Evolutionary conservation across 2,329 filamentous ascomycete genomes (phyloP).

Genomic region (Zasmidium cellare): DNA sequence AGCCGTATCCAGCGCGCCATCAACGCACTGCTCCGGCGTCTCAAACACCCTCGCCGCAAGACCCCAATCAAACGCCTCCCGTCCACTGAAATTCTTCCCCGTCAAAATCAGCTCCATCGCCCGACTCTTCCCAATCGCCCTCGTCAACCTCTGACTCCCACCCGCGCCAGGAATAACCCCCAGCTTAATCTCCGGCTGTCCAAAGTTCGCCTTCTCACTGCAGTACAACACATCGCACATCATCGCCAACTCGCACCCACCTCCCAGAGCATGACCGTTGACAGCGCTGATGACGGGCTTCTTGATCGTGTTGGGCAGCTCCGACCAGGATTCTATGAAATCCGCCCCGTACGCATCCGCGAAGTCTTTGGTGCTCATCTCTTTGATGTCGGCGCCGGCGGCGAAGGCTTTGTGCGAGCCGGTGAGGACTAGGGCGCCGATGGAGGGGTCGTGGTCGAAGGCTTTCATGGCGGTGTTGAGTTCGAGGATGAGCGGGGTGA

Average conservation of each 20-base stretch:
- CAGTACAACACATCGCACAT: constrained; percentile 98
- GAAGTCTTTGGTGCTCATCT: constrained; percentile 94
- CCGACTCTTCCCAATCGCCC: constrained; percentile 66
- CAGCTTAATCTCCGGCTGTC: constrained; percentile 95
- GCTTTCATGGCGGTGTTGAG: constrained; percentile 75
- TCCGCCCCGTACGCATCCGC: constrained; percentile 80
- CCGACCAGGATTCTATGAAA: constrained; percentile 95
- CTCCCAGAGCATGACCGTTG: constrained; percentile 89
- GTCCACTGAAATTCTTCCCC: constrained; percentile 78
- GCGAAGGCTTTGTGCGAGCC: constrained; percentile 90
- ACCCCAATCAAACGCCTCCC: constrained; percentile 86
- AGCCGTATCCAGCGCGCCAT: constrained; percentile 77
- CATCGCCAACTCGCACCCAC: constrained; percentile 93
- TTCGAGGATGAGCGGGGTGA: constrained; percentile 85
- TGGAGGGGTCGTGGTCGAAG: constrained; percentile 68
- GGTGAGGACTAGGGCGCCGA: constrained; percentile 79
- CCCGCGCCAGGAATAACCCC: constrained; percentile 91
- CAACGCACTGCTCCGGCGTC: constrained; percentile 77
- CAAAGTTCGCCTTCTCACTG: constrained; percentile 81
- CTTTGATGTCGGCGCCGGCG: constrained; percentile 97
- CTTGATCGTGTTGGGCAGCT: constrained; percentile 78
- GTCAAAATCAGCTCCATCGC: constrained; percentile 93
- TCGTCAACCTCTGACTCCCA: constrained; percentile 83
- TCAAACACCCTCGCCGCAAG: constrained; percentile 81
- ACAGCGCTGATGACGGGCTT: constrained; percentile 94